Base-by-base conservation (phyloP, 352 stramenopile genomes). In the Phytophthora uliginosa region DNA sequence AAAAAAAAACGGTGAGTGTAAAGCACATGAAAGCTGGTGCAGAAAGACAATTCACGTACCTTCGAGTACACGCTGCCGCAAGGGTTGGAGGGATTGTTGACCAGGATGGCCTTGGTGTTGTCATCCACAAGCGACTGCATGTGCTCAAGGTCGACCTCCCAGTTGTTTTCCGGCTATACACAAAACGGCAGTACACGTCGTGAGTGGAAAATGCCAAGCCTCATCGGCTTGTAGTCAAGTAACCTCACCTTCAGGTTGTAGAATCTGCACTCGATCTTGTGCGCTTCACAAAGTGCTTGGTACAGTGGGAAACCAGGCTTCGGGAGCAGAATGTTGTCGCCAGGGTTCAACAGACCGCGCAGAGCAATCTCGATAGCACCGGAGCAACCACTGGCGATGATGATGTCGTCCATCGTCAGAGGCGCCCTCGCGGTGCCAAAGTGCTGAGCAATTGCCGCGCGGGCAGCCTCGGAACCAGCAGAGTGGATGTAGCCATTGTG, bases 81-180 rank as follows among this genome's bases (percentile, higher is more conserved):
- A 7, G 97, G 94, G 81, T 99, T 99, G 18, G 77, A 94, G 78
- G 69, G 97, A 83, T 99, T 99, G 78, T 98, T 99, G 22, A 99
- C 76, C 9, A 99, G 63, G 54, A 99, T 99, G 12, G 92, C 83
- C 63, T 89, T 93, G n/a, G 91, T 98, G 55, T 89, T 89, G 24
- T 84, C 81, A 59, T 96, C 83, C 31, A 99, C 79, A 7, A 97
- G 76, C 4, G 84, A 87, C 75, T 98, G 85, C 59, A 99, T 91
- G 52, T 98, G 86, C 55, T 95, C 84, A 28, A 99, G 69, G 70
- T 99, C 96, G 28, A 86, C 92, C 56, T 99, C 91, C 97, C 97
- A 99, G 65, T 95, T 91, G 52, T 89, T 84, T 36, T 97, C 81
- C 4, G 95, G 92, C 83, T 85, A 48, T 50, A 20, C 12, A 50